Base-by-base conservation (phyloP, 2,329 filamentous ascomycete species). In the Dothideomycetes sp. region DNA sequence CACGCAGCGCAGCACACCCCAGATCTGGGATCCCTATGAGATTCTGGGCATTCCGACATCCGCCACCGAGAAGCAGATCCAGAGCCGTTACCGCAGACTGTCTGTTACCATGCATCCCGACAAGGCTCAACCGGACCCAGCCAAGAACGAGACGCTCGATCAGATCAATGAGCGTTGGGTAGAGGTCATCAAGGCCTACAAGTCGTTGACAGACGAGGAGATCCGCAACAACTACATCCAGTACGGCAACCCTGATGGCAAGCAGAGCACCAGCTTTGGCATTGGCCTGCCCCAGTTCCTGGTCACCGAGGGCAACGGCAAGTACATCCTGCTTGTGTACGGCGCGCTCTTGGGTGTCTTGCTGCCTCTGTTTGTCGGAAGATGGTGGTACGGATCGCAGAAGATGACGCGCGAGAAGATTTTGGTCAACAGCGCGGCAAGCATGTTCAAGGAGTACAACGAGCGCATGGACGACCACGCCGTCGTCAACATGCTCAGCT, bases 301-400 rank as follows among this genome's bases (percentile, higher is more conserved):
- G 53, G 75, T 98, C 41, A 83, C 84, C 11, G 86, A 95, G 51
- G 89, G 88, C 41, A 93, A 91, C 61, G 89, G 88, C 50, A 96
- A 95, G 69, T 96, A 93, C 57, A 83, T 98, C 40, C 71, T 98
- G 46, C 70, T 95, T 43, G 74, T 95, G 48, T 98, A 98, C 61
- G 88, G 86, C 25, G 64, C 82, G 23, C 73, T 96, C 27, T 78
- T 98, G 37, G 91, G 89, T 41, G 84, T 96, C 47, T 68, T 95
- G 45, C 70, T 98, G 38, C 91, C 91, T 3, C 98, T 93, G 61
- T 70, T 91, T 33, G 89, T 98, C 42, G 91, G 91, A 33, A 87
- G 83, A 45, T 98, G 91, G 91, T 98, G 91, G 91, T 98, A 98
- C 59, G 91, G 93, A 46, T 93, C 86, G 23, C 89, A 94, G 63